Conservation (phyloP, 164 flowering plant species). For the Houttuynia cordata region DNA sequence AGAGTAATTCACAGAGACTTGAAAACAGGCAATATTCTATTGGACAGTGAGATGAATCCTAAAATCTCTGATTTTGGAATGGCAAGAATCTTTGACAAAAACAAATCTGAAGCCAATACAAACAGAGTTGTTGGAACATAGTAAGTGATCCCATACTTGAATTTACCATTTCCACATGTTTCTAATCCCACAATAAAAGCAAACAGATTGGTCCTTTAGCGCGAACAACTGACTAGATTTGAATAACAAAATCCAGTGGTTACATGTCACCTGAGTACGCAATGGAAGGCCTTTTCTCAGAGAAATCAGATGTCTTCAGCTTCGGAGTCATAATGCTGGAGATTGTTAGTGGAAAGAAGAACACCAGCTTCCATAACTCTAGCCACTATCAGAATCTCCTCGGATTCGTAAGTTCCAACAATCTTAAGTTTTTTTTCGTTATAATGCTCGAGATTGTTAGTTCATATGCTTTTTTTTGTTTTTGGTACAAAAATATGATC, state of each 20-base stretch:
- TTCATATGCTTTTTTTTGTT: too few species aligned
- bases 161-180: background rate
- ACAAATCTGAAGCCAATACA: constrained; percentile 16
- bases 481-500: too few species aligned
- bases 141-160: constrained; percentile 13
- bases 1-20: constrained; percentile 48
- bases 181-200: background rate
- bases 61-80: constrained; percentile 41
- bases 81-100: constrained; percentile 27
- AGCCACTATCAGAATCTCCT: constrained; percentile 26
- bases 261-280: constrained; percentile 57
- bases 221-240: background rate
- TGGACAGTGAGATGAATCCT: constrained; percentile 36
- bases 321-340: constrained; percentile 45
- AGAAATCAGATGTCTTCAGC: constrained; percentile 48
- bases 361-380: constrained; percentile 22
- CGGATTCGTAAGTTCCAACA: constrained; percentile 30
- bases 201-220: too few species aligned
- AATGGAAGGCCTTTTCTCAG: constrained; percentile 35
- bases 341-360: constrained; percentile 41
- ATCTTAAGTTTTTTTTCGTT: background rate
- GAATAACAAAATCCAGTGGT: constrained; percentile 23
- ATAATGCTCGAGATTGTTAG: background rate
- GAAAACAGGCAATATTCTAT: constrained; percentile 39
- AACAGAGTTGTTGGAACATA: constrained; percentile 23